Percentiles rank a stretch among this genome's conserved stretches.
Conservation (phyloP, 257 asterid genomes). For the Rubia yunnanensis region DNA sequence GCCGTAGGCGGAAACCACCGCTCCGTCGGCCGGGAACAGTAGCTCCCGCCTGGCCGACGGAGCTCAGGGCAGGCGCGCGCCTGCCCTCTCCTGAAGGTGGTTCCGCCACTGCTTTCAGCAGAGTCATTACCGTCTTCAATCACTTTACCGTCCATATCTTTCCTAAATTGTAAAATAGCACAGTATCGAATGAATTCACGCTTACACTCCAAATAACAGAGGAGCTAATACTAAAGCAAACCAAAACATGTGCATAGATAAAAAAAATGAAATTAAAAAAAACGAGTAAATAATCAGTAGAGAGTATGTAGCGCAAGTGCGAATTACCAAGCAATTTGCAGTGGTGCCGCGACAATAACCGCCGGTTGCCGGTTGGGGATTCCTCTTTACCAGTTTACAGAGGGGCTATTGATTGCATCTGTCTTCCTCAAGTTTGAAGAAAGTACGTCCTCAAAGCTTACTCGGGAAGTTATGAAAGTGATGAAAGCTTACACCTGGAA, state of each 20-base stretch:
- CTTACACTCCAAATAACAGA: neutral
- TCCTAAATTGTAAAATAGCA: slow-evolving; percentile 5
- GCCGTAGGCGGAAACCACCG: no score
- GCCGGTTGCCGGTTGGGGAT: neutral
- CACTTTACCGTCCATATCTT: slow-evolving; percentile 8
- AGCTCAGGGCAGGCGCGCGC: no score
- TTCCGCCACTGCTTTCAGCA: no score
- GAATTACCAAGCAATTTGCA: neutral
- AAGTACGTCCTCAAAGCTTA: no score
- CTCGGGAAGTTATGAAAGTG: no score
- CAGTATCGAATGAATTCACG: neutral
- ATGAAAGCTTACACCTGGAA: no score
- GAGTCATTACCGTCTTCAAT: neutral
- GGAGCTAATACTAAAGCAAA: neutral
- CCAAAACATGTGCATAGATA: neutral
- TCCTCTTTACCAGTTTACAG: neutral
- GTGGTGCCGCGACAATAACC: neutral
- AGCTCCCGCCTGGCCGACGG: no score
- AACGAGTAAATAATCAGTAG: neutral
- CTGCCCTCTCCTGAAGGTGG: no score
- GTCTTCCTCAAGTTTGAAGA: neutral
- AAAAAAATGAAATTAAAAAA: neutral
- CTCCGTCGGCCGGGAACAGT: no score
- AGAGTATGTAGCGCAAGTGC: neutral
- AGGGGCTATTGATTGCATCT: neutral